A percentile compares a stretch with the other conserved stretches of the same genome.
Evolutionary conservation across 2,329 filamentous ascomycete genomes (phyloP).

Genomic region (Chaetomium strumarium): DNA sequence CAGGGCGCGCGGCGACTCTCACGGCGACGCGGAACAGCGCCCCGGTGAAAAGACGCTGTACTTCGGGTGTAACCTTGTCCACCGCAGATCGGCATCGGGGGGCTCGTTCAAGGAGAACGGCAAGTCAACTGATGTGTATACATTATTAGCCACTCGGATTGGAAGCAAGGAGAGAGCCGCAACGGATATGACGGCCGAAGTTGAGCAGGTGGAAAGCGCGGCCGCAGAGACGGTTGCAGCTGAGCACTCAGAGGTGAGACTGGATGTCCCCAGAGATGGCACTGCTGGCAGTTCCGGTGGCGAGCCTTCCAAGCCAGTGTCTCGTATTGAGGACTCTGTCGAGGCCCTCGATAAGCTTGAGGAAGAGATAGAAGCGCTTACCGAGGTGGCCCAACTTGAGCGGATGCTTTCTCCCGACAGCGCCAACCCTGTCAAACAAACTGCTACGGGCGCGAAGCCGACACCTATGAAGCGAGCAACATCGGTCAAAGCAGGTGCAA

Average conservation of each 20-base stretch:
- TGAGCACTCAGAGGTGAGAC: conserved; percentile 4
- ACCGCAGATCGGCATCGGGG: conserved; percentile 29
- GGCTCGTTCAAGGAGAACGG: conserved; percentile 21
- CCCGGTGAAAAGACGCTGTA: conserved; percentile 31
- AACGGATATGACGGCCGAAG: conserved; percentile 6
- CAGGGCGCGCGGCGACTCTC: conserved; percentile 14
- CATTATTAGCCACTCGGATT: conserved; percentile 44
- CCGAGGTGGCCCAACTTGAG: conserved; percentile 34
- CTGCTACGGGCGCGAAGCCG: conserved; percentile 7
- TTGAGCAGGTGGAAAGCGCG: not conserved
- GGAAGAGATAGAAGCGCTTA: conserved; percentile 53
- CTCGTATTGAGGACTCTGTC: conserved; percentile 58
- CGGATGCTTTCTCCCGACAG: conserved; percentile 29
- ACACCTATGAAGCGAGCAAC: conserved; percentile 17
- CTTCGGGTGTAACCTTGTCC: conserved; percentile 50
- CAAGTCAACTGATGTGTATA: conserved; percentile 35
- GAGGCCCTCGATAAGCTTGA: conserved; percentile 57
- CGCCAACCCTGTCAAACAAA: conserved; percentile 21
- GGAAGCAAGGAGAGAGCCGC: conserved; percentile 20
- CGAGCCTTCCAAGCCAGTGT: conserved; percentile 22
- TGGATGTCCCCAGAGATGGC: conserved; percentile 8
- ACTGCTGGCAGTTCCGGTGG: conserved; percentile 8
- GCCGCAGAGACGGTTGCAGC: not conserved
- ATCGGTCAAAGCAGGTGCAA: conserved; percentile 29
- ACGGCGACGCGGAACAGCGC: conserved; percentile 15